A percentile compares a stretch with the other conserved stretches of the same genome.
Evolutionary conservation across 257 asterid species (phyloP).

Genomic region (Solanum habrochaites): DNA sequence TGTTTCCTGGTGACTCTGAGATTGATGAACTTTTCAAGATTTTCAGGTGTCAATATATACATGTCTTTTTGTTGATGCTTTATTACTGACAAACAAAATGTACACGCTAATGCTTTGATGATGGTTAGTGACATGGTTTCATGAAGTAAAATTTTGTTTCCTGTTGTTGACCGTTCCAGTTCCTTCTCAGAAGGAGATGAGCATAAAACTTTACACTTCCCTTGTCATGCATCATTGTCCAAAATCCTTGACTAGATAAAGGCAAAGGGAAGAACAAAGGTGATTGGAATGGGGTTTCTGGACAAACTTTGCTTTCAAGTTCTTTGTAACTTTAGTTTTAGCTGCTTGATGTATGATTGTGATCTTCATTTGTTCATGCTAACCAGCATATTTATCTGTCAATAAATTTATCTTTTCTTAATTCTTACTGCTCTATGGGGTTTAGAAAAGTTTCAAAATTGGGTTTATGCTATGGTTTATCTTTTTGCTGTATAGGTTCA

Average conservation of each 20-base stretch:
- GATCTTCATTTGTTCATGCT: background rate
- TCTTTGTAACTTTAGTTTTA: background rate
- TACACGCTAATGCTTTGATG: background rate
- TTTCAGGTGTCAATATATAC: slow-evolving; percentile 50
- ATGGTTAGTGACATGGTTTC: background rate
- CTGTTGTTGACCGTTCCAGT: background rate
- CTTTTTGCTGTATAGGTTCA: background rate
- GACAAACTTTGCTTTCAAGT: background rate
- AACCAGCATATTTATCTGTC: background rate
- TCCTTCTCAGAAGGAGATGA: background rate
- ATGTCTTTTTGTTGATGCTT: background rate
- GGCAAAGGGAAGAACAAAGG: background rate
- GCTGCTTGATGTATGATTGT: background rate
- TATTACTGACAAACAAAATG: background rate
- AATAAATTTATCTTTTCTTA: background rate
- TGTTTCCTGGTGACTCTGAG: slow-evolving; percentile 97
- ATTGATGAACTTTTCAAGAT: slow-evolving; percentile 83
- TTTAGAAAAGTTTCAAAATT: background rate
- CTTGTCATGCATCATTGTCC: background rate
- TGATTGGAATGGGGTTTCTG: background rate
- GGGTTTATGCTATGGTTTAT: background rate
- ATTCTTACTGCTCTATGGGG: background rate
- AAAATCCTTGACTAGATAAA: background rate
- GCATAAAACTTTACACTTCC: background rate
- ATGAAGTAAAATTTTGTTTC: background rate